Conservation (phyloP, 1,139 yeast species). For the Petasospora fabianii region DNA sequence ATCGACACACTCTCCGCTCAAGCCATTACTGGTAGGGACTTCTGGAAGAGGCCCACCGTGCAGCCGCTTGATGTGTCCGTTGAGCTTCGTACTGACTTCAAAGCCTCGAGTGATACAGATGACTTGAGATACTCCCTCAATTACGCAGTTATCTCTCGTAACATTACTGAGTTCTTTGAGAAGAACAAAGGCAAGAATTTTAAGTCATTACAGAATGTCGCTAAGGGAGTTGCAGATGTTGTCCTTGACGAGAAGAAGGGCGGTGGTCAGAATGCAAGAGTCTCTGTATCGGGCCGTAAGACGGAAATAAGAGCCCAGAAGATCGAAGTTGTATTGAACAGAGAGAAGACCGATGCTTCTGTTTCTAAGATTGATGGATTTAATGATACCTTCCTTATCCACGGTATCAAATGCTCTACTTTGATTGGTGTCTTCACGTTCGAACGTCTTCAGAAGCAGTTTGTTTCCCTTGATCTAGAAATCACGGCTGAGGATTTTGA, state of each 20-base stretch:
- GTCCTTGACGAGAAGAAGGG: constrained; percentile 47
- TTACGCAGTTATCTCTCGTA: constrained; percentile 78
- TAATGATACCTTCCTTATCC: constrained; percentile 45
- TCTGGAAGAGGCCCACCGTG: constrained; percentile 67
- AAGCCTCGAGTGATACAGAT: constrained; percentile 68
- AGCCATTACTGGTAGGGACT: constrained; percentile 71
- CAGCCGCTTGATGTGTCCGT: constrained; percentile 67
- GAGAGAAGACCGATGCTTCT: constrained; percentile 20
- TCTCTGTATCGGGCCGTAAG: constrained; percentile 38
- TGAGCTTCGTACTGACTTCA: constrained; percentile 63
- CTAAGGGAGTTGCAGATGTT: constrained; percentile 46
- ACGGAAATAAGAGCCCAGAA: constrained; percentile 51
- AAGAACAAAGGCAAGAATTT: constrained; percentile 42
- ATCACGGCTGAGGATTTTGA: constrained; percentile 30
- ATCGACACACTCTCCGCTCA: constrained; percentile 48
- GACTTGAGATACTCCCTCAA: constrained; percentile 78
- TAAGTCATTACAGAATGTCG: constrained; percentile 54
- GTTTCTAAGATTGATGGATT: constrained; percentile 16
- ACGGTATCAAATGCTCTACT: constrained; percentile 58
- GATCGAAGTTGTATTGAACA: constrained; percentile 38
- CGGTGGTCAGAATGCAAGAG: constrained; percentile 50
- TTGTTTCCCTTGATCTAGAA: constrained; percentile 57
- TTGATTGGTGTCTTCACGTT: constrained; percentile 89
- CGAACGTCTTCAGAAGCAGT: constrained; percentile 79
- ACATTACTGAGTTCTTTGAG: constrained; percentile 51